These are phyloP conservation scores for Aegilops longissima DNA, from an alignment of 176 grass and related monocot genomes.

Conservation along the genomic window DNA sequence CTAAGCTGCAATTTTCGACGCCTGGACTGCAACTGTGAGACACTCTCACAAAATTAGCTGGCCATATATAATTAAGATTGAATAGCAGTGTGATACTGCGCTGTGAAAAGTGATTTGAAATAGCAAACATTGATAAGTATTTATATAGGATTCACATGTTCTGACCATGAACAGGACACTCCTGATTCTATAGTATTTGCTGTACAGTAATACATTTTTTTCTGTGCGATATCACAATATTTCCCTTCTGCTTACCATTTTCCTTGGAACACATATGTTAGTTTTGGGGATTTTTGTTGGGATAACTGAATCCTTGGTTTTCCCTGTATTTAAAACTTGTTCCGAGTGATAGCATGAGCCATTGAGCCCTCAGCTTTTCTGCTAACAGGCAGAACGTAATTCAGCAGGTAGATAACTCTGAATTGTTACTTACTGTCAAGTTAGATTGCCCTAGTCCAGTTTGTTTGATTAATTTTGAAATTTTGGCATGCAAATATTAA, in stretches of 20 bases:
- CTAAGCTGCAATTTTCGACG: background rate
- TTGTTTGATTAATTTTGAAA: constrained; percentile 4
- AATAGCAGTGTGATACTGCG: background rate
- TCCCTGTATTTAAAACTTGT: background rate
- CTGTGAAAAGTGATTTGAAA: background rate
- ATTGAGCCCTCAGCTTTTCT: background rate
- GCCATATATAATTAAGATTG: background rate
- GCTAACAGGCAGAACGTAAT: background rate
- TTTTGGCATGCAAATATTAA: background rate
- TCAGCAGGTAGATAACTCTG: background rate
- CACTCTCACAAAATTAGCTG: background rate
- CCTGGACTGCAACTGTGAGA: background rate
- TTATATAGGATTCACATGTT: background rate
- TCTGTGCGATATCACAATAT: background rate
- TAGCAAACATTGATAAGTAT: background rate
- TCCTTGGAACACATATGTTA: background rate
- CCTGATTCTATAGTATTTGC: background rate
- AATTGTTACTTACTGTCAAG: background rate
- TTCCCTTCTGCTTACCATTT: background rate
- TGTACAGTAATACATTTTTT: background rate
- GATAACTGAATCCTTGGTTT: background rate
- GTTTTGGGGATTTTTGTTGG: background rate
- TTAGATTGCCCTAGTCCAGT: background rate
- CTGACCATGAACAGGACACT: background rate
- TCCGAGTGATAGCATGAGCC: background rate